Conservation (phyloP, 2,329 filamentous ascomycete genomes). For the Biscogniauxia sp. region DNA sequence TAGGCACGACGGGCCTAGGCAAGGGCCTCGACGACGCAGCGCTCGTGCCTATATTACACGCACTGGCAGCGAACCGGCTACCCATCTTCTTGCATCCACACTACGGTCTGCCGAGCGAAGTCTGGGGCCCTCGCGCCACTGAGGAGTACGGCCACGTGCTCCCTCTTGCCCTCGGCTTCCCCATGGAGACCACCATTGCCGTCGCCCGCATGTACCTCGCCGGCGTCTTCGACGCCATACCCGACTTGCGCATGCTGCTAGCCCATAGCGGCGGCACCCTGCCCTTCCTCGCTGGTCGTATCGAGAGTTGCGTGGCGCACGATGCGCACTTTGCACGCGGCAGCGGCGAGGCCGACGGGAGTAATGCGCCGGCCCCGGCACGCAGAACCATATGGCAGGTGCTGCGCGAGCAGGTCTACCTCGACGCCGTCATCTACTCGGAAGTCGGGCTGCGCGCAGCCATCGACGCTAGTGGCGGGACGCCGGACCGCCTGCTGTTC, state of each 20-base stretch:
- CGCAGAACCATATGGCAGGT: conserved; percentile 55
- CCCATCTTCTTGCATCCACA: conserved; percentile 87
- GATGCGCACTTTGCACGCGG: conserved; percentile 71
- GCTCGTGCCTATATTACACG: conserved; percentile 69
- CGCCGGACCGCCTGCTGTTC: conserved; percentile 68
- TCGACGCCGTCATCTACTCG: conserved; percentile 84
- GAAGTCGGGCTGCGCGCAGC: conserved; percentile 71
- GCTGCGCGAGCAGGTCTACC: conserved; percentile 71
- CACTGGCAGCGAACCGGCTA: conserved; percentile 62
- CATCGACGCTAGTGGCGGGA: conserved; percentile 60
- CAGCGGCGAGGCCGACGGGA: conserved; percentile 51
- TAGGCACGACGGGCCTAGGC: conserved; percentile 81
- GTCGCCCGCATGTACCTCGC: conserved; percentile 84
- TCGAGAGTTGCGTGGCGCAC: conserved; percentile 84
- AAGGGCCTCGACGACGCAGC: conserved; percentile 74
- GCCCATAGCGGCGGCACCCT: conserved; percentile 88
- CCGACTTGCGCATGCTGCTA: conserved; percentile 68
- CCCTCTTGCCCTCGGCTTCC: conserved; percentile 81
- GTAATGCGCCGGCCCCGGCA: not conserved
- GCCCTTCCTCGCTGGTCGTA: conserved; percentile 82
- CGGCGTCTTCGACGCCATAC: conserved; percentile 77
- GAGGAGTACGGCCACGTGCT: conserved; percentile 83
- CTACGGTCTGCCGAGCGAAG: conserved; percentile 78
- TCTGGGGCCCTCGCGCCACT: conserved; percentile 70
- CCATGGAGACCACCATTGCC: conserved; percentile 89